Evolutionary conservation across 1,284 basidiomycete species (phyloP), one percentile per base, ranked within the genome.

Genomic region (Fistulina hepatica): DNA sequence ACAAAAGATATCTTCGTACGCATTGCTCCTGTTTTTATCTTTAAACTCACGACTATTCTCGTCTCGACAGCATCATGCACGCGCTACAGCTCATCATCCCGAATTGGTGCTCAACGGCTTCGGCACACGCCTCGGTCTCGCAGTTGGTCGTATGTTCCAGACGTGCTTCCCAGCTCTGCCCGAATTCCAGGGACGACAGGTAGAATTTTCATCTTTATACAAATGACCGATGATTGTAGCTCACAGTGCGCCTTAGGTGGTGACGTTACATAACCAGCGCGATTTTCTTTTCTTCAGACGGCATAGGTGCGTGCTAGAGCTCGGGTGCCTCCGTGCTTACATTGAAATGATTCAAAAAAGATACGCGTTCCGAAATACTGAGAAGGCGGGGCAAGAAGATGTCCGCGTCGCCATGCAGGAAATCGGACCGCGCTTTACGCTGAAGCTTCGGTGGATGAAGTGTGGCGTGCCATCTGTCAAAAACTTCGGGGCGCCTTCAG

Each of bases 211-310:
- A n/a, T n/a, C n/a, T n/a, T n/a, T n/a, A n/a, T n/a, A n/a, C n/a
- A n/a, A n/a, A n/a, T n/a, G n/a, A n/a, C n/a, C n/a, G n/a, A n/a
- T n/a, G n/a, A n/a, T n/a, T n/a, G n/a, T n/a, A n/a, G n/a, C n/a
- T n/a, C n/a, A n/a, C n/a, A n/a, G n/a, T n/a, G n/a, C n/a, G n/a
- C n/a, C n/a, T n/a, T n/a, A n/a, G n/a, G n/a, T 97, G 11, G 92
- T 97, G 3, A 97, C 94, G 2, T 69, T 97, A 20, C 95, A 98
- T 59, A 97, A 97, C 53, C 93, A 97, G 58, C 76, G 95, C 39
- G 95, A 99, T 63, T 99, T 97, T 59, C 64, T 98, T 42, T 99
- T 99, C 65, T 97, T 98, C 69, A 69, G 95, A 42, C 69, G 95
- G 46, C 93, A 97, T 64, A 71, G 88, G 82, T 88, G 36, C 34